Evolutionary conservation across 202 grass and related monocot genomes (phyloP), one percentile per base, ranked within the genome.

Genomic region (Panicum virgatum): DNA sequence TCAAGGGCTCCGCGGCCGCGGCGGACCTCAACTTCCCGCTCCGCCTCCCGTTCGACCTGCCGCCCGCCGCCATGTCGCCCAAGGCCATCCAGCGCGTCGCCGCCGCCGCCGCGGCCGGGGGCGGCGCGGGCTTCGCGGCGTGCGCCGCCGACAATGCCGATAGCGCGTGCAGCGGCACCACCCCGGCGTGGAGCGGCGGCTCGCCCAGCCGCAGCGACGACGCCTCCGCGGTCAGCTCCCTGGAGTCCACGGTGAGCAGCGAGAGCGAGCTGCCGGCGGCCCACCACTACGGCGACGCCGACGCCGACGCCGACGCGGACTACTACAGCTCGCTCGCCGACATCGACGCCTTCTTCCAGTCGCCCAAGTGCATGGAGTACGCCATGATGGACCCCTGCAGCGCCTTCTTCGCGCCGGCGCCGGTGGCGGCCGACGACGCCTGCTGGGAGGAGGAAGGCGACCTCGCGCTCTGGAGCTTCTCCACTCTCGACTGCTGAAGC

Each of bases 361-460:
- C 95, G 79, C 95, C 92, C 75, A 97, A 92, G 87, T 97, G 90
- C 90, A 94, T 97, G 86, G 92, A 97, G 60, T 94, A 86, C 82
- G 75, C 54, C 75, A 92, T 97, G 90, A 89, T 97, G 83, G 89
- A 88, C 77, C 85, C 92, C 11, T 86, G 88, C 81, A 86, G 82
- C 67, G 29, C 80, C 0, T 97, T 97, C 80, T 97, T 97, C 2
- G 84, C 89, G 13, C 88, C 86, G 67, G 36, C 54, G 58, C 62
- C 86, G 13, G 62, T 83, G 80, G 79, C 75, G 5, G 56, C 47
- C 54, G 80, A 75, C 36, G 75, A 85, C 65, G 78, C 9, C 50
- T n/a, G 20, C 56, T 86, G 87, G 75, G 87, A 86, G 54, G 96
- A 98, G 22, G 90, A 80, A 34, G 92, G 73, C 26, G 85, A 93